phyloP scores from a whole-genome alignment of 345 rosid genomes.

The Odontarrhena argentea region DNA sequence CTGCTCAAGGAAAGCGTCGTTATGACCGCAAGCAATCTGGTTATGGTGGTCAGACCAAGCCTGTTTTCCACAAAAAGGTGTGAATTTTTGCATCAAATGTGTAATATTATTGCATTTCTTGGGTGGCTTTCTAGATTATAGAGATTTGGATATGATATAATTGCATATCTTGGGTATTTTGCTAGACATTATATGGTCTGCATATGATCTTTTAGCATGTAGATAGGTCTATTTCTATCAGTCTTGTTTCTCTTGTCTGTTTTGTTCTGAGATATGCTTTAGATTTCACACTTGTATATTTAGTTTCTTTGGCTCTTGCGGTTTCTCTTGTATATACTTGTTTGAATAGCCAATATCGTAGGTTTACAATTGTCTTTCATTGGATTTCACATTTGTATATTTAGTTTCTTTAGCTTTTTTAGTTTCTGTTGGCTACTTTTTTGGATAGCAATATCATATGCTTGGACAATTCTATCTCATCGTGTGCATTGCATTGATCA shows the following conservation, averaged over 20 bases:
- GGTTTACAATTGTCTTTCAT: not conserved
- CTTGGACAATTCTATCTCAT: not conserved
- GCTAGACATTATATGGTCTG: too few species aligned
- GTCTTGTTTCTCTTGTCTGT: too few species aligned
- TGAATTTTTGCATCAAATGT: too few species aligned
- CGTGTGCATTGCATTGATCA: not conserved
- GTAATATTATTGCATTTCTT: too few species aligned
- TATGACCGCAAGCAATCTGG: constrained; percentile 88
- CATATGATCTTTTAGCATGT: not conserved
- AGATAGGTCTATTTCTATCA: not conserved
- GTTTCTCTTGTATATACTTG: not conserved
- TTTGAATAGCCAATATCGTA: not conserved
- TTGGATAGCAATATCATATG: not conserved
- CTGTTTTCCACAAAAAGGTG: constrained; percentile 92
- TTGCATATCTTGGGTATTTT: not conserved
- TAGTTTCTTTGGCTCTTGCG: not conserved
- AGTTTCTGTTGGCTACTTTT: constrained; percentile 7
- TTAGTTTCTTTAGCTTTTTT: not conserved
- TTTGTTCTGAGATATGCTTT: too few species aligned
- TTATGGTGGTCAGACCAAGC: constrained; percentile 91
- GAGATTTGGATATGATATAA: too few species aligned
- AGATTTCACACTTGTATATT: too few species aligned
- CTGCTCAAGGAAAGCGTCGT: constrained; percentile 88
- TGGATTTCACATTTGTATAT: too few species aligned
- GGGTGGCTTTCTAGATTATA: too few species aligned